Base-by-base conservation (phyloP, 768 basidiomycete species). In the Pleurotus tuoliensis region DNA sequence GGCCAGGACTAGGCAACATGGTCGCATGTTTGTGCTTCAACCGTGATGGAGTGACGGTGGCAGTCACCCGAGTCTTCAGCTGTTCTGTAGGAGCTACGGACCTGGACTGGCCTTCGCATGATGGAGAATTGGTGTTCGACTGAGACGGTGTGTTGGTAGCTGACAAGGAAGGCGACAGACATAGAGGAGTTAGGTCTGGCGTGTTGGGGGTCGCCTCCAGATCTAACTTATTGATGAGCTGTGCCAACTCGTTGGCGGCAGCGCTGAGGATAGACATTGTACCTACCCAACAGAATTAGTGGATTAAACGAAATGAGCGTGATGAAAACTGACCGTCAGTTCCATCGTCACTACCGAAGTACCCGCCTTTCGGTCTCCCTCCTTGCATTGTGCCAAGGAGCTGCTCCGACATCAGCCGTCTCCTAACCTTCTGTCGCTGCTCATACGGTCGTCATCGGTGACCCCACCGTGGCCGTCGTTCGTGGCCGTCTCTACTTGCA, bases 161-260 rank as follows among this genome's bases (percentile, higher is more conserved):
- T 34, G 57, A 47, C 9, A 67, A 63, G 7, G 62, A 57, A 9
- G 73, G 69, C 0, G 76, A 75, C 30, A 68, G 71, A 22, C 70
- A 68, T 22, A 77, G 69, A 3, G 82, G 80, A 1, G 80, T 76
- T 51, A 71, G 57, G 34, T 82, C 78, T 1, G 79, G 75, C 1
- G 78, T 82, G 2, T 76, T 74, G 0, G 90, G 90, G 0, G 91
- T 92, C 3, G 88, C 88, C 64, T 90, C 83, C 3, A 93, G 74
- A 61, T 92, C 88, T n/a, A 93, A 76, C n/a, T 81, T 80, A 59
- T 86, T 88, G 67, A 93, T 89, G 3, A 93, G 73, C 55, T 82
- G 82, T 0, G 87, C 90, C 3, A 93, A 78, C 41, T 92, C 91
- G 50, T 89, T 83, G 1, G 90, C 92, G 0, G 88, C 90, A 0